phyloP scores from a whole-genome alignment of 495 filamentous ascomycete genomes.

The Xylaria palmicola region DNA sequence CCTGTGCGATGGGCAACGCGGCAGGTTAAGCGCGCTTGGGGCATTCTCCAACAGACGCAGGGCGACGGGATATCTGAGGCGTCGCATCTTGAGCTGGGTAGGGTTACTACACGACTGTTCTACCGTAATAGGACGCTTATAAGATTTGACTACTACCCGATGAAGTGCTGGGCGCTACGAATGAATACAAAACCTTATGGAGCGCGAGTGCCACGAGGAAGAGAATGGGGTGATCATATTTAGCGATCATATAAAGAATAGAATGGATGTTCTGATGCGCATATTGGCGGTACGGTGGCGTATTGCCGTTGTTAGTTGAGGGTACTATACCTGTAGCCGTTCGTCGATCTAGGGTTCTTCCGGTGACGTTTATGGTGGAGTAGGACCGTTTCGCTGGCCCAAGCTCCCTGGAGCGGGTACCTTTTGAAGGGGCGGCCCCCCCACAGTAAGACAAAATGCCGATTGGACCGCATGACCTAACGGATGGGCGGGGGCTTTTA shows the following conservation, averaged over 20 bases:
- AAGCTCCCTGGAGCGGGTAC: neutral
- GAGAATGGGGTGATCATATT: too few species aligned
- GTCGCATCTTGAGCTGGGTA: neutral
- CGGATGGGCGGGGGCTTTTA: neutral
- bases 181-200: too few species aligned
- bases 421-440: neutral
- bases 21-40: neutral
- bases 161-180: neutral
- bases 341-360: constrained; percentile 1
- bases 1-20: too few species aligned
- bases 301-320: too few species aligned
- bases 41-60: neutral
- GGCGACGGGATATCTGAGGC: neutral
- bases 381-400: neutral
- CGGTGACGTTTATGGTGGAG: neutral
- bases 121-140: neutral
- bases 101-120: neutral
- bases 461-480: neutral
- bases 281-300: too few species aligned
- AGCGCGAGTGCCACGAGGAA: too few species aligned
- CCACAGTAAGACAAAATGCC: neutral
- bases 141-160: neutral
- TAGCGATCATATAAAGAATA: too few species aligned
- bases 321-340: too few species aligned
- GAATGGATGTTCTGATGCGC: too few species aligned